Evolutionary conservation across 768 basidiomycete species (phyloP).

Genomic region (Daedaleopsis sinensis): DNA sequence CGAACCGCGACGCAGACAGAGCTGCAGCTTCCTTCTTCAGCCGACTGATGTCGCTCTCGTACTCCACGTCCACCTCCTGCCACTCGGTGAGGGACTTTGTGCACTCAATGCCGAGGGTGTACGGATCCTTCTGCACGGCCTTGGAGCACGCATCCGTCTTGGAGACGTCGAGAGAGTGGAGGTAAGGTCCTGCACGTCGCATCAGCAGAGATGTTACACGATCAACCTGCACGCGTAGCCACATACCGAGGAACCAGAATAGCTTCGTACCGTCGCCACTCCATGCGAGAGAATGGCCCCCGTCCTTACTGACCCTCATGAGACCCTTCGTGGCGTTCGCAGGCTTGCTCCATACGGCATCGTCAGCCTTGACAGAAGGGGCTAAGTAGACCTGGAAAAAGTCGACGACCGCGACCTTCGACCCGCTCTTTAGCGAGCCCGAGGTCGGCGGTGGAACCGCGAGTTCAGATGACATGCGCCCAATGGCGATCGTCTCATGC

Average conservation of each 20-base stretch:
- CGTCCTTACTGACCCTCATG: slow-evolving; percentile 67
- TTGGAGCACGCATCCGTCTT: slow-evolving; percentile 51
- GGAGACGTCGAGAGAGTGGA: slow-evolving; percentile 63
- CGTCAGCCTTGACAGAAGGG: slow-evolving; percentile 42
- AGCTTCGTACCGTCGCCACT: slow-evolving; percentile 64
- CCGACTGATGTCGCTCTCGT: slow-evolving; percentile 62
- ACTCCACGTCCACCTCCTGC: slow-evolving; percentile 60
- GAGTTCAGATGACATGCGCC: slow-evolving; percentile 60
- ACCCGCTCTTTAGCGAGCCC: slow-evolving; percentile 4
- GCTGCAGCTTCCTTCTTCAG: slow-evolving; percentile 53
- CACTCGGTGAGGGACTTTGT: slow-evolving; percentile 57
- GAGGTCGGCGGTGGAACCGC: slow-evolving; percentile 41
- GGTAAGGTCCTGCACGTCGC: slow-evolving; percentile 52
- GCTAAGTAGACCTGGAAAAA: slow-evolving; percentile 68
- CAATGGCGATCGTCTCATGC: slow-evolving; percentile 52
- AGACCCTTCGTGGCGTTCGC: slow-evolving; percentile 65
- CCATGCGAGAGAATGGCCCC: slow-evolving; percentile 71
- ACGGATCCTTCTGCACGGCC: slow-evolving; percentile 49
- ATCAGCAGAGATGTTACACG: background rate
- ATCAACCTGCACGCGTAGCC: background rate
- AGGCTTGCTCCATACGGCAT: slow-evolving; percentile 69
- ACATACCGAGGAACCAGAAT: slow-evolving; percentile 75
- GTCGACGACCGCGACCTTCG: slow-evolving; percentile 65
- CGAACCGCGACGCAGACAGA: background rate
- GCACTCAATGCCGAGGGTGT: slow-evolving; percentile 65